These are phyloP conservation scores for Myxozyma neotropica DNA, from an alignment of 805 yeast species.

Conservation along the genomic window DNA sequence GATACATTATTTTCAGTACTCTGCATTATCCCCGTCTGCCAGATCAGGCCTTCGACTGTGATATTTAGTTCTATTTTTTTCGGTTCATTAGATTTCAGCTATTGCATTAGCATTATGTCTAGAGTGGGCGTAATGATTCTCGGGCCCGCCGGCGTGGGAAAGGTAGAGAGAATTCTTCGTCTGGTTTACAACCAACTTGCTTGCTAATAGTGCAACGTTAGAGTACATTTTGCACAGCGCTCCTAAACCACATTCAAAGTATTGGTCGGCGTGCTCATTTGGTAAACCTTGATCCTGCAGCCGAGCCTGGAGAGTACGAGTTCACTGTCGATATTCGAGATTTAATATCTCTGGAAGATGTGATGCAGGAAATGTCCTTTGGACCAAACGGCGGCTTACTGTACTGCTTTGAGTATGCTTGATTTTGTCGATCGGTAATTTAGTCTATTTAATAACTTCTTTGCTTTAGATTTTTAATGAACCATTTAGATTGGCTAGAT, in stretches of 20 bases:
- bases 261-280: slow-evolving; percentile 92
- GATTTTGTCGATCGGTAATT: neutral
- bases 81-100: neutral
- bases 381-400: slow-evolving; percentile 96
- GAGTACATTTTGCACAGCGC: slow-evolving; percentile 86
- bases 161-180: slow-evolving; percentile 40
- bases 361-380: slow-evolving; percentile 87
- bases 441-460: neutral
- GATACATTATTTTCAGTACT: neutral
- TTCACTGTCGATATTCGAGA: slow-evolving; percentile 92
- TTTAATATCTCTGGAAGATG: slow-evolving; percentile 86
- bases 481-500: slow-evolving; percentile 95
- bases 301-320: slow-evolving; percentile 88
- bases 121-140: slow-evolving; percentile 90
- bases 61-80: neutral
- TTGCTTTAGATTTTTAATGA: slow-evolving; percentile 56
- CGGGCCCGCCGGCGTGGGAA: slow-evolving; percentile 99
- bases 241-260: slow-evolving; percentile 84
- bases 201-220: slow-evolving; percentile 25
- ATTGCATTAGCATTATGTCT: slow-evolving; percentile 59
- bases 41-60: too few relatives aligned
- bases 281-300: slow-evolving; percentile 96
- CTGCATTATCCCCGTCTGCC: too few relatives aligned
- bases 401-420: slow-evolving; percentile 81
- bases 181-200: neutral